These are phyloP conservation scores for Primulina huaijiensis DNA, from an alignment of 257 asterid species.

Conservation along the genomic window DNA sequence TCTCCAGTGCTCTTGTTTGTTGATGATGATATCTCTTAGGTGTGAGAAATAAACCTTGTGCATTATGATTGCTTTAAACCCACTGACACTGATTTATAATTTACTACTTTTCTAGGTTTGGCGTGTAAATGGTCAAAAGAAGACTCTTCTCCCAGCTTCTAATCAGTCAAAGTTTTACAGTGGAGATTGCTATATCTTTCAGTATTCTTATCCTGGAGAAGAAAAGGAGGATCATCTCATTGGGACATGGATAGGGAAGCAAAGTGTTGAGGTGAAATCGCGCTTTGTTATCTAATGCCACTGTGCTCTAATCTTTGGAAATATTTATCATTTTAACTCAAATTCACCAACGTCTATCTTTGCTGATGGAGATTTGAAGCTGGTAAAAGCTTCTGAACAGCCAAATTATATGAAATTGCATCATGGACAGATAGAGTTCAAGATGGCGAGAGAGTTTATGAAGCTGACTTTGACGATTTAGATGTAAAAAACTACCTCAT, in stretches of 20 bases:
- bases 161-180: slow-evolving; percentile 90
- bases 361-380: neutral
- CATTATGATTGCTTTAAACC: slow-evolving; percentile 18
- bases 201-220: slow-evolving; percentile 90
- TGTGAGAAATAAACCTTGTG: slow-evolving; percentile 1
- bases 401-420: slow-evolving; percentile 16
- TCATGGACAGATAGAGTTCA: neutral
- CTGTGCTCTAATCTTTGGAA: slow-evolving; percentile 2
- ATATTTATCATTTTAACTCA: slow-evolving; percentile 1
- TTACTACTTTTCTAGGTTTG: slow-evolving; percentile 62
- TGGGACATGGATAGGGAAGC: slow-evolving; percentile 97
- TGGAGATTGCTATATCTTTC: slow-evolving; percentile 95
- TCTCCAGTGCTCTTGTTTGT: neutral
- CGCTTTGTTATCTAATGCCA: slow-evolving; percentile 15
- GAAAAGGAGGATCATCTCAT: slow-evolving; percentile 82
- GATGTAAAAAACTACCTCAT: neutral
- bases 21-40: slow-evolving; percentile 6
- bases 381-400: neutral
- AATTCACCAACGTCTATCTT: neutral
- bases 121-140: slow-evolving; percentile 86
- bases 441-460: neutral
- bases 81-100: slow-evolving; percentile 22
- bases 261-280: slow-evolving; percentile 71
- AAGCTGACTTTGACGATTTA: neutral
- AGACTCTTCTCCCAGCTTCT: slow-evolving; percentile 61